These are phyloP conservation scores for Salisapilia sapeloensis DNA, from an alignment of 352 stramenopile species.

Conservation along the genomic window DNA sequence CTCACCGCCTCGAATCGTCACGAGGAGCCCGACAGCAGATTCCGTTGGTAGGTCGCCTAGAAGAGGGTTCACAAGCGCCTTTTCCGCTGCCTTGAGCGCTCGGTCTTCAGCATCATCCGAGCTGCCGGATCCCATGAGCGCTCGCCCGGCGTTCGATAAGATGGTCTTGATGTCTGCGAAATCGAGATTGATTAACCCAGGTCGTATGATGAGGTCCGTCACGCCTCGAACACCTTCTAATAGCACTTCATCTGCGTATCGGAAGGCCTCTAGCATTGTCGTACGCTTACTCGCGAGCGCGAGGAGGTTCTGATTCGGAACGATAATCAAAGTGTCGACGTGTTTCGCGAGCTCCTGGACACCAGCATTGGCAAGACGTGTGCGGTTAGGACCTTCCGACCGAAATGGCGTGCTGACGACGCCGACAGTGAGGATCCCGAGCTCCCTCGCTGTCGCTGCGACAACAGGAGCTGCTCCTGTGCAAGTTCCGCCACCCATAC, in stretches of 20 bases:
- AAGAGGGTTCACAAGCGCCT: slow-evolving; percentile 90
- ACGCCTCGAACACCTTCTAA: slow-evolving; percentile 92
- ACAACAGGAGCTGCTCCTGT: slow-evolving; percentile 88
- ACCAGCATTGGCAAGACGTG: slow-evolving; percentile 83
- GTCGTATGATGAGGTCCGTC: slow-evolving; percentile 91
- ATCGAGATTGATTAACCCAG: slow-evolving; percentile 94
- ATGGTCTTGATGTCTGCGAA: slow-evolving; percentile 96
- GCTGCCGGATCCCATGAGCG: slow-evolving; percentile 90
- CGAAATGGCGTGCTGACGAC: slow-evolving; percentile 94
- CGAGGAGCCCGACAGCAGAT: slow-evolving; percentile 85
- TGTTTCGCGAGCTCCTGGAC: slow-evolving; percentile 85
- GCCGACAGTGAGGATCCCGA: slow-evolving; percentile 88
- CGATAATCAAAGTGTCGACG: slow-evolving; percentile 93
- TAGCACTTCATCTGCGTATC: slow-evolving; percentile 90
- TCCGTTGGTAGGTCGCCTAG: slow-evolving; percentile 88
- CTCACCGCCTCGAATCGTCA: slow-evolving; percentile 89
- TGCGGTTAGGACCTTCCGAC: slow-evolving; percentile 89
- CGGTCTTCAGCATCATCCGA: slow-evolving; percentile 42
- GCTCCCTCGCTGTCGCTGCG: slow-evolving; percentile 83
- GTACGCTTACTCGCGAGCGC: slow-evolving; percentile 86
- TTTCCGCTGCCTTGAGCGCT: slow-evolving; percentile 81
- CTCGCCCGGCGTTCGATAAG: slow-evolving; percentile 86
- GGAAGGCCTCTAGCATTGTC: slow-evolving; percentile 88
- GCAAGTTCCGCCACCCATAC: slow-evolving; percentile 88
- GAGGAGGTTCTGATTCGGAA: slow-evolving; percentile 94